Percentiles rank a stretch among this genome's conserved stretches.
Evolutionary conservation across 73 alveolate species (phyloP).

Genomic region (Tetrahymena malaccensis): DNA sequence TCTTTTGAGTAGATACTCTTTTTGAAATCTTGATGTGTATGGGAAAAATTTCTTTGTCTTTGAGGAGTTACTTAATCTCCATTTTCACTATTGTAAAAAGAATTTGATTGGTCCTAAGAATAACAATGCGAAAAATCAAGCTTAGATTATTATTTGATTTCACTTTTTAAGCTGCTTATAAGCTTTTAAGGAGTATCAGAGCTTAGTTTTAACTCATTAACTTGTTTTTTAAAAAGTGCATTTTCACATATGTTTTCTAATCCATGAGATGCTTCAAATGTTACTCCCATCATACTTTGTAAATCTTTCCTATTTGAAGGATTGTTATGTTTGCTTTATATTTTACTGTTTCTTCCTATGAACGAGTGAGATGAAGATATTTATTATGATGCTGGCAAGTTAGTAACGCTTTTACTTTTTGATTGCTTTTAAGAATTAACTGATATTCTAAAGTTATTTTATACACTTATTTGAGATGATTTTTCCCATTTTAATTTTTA

Average conservation of each 20-base stretch:
- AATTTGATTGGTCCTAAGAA: background rate
- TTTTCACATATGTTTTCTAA: background rate
- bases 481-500: background rate
- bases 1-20: background rate
- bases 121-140: background rate
- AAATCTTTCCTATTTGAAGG: background rate
- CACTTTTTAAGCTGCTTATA: background rate
- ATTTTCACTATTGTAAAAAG: background rate
- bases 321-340: background rate
- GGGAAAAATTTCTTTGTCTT: background rate
- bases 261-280: background rate
- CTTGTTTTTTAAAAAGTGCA: background rate
- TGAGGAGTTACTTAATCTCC: background rate
- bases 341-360: background rate
- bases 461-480: background rate
- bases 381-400: background rate
- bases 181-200: background rate
- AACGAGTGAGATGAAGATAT: background rate
- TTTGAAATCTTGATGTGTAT: background rate
- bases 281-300: background rate
- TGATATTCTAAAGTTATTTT: background rate
- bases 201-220: background rate
- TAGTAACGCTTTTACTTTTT: background rate
- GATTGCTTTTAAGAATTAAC: background rate
- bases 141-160: background rate